phyloP scores from a whole-genome alignment of 192 early-diverging fungal species.

The Coemansia sp. region DNA sequence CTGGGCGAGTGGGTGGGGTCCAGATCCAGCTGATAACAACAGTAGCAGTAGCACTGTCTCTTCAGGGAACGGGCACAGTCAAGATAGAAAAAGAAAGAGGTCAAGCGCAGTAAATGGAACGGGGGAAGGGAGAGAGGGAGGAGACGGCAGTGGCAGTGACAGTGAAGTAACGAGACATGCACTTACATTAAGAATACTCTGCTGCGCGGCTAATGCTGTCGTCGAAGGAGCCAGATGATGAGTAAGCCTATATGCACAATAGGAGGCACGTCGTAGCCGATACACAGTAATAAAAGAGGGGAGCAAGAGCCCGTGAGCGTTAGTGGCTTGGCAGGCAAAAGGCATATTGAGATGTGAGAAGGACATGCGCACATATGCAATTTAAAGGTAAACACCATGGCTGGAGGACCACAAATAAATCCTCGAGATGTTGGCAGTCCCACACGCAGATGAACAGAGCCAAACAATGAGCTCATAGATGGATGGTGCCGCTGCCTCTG shows the following conservation, averaged over 20 bases:
- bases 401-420: background rate
- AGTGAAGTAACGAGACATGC: background rate
- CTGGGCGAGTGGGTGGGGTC: background rate
- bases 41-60: constrained; percentile 1
- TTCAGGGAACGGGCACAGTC: constrained; percentile 1
- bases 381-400: constrained; percentile 1
- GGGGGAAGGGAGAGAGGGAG: background rate
- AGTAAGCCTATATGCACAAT: background rate
- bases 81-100: constrained; percentile 2
- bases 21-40: background rate
- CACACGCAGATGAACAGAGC: constrained; percentile 3
- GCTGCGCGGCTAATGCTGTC: background rate
- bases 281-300: background rate
- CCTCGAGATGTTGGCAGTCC: background rate
- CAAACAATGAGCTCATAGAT: background rate
- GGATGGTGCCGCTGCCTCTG: background rate
- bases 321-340: background rate
- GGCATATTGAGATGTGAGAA: background rate
- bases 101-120: background rate
- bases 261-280: background rate
- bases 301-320: background rate
- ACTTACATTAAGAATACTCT: constrained; percentile 3
- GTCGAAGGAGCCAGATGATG: background rate
- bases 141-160: background rate
- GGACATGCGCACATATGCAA: background rate